A percentile compares a stretch with the other conserved stretches of the same genome.
Conservation (phyloP, 2,329 filamentous ascomycete species). For the Dactylella cylindrospora region DNA sequence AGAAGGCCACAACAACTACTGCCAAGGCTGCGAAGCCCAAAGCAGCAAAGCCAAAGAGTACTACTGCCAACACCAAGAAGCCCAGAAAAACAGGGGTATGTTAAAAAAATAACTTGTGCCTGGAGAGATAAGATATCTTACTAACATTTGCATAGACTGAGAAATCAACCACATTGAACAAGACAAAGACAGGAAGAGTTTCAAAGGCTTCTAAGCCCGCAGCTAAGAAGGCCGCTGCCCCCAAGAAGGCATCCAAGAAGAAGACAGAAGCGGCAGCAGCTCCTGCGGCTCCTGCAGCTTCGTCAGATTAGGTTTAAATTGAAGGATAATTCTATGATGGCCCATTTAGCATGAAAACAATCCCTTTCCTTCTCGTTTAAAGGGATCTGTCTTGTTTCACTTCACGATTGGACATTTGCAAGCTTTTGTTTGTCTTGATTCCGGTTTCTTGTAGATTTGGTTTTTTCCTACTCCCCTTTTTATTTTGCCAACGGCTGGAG, state of each 20-base stretch:
- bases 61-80: conserved; percentile 37
- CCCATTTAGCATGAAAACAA: no score
- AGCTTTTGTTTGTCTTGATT: not conserved
- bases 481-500: conserved; percentile 40
- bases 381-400: not conserved
- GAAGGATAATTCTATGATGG: no score
- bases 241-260: conserved; percentile 30
- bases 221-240: conserved; percentile 15
- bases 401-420: not conserved
- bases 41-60: conserved; percentile 20
- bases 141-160: conserved; percentile 9
- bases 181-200: conserved; percentile 37
- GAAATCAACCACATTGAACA: conserved; percentile 16
- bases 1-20: conserved; percentile 10
- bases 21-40: conserved; percentile 22
- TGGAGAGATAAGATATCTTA: not conserved
- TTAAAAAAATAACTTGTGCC: not conserved
- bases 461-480: no score
- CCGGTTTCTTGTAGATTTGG: conserved; percentile 20
- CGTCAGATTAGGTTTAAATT: not conserved
- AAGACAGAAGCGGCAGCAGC: conserved; percentile 18
- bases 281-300: not conserved
- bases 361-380: not conserved
- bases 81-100: conserved; percentile 25
- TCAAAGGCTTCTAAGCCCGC: conserved; percentile 26